Conservation (phyloP, 2,329 filamentous ascomycete species). For the Tolypocladium tropicale region DNA sequence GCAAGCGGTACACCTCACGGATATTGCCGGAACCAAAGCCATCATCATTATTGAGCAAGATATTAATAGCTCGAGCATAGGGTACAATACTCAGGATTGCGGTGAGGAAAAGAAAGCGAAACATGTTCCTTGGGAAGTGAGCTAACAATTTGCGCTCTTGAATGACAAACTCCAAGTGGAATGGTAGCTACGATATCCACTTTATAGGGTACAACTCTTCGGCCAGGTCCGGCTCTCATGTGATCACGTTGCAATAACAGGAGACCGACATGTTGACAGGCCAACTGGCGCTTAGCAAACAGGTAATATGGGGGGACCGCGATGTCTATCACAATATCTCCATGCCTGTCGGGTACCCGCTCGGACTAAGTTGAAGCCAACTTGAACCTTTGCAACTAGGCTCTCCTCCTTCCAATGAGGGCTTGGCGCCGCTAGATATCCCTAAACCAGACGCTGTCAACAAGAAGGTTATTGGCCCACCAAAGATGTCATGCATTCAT, state of each 20-base stretch:
- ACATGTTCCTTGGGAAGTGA: too few species aligned
- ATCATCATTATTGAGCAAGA: not conserved
- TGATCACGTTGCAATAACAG: not conserved
- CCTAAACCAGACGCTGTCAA: not conserved
- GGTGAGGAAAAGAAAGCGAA: too few species aligned
- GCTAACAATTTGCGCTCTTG: too few species aligned
- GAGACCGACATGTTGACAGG: not conserved
- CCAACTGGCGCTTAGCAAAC: not conserved
- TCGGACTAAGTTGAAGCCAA: not conserved
- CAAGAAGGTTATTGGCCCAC: not conserved
- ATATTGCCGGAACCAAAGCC: not conserved
- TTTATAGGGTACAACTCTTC: not conserved
- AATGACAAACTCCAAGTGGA: too few species aligned
- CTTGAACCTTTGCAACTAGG: not conserved
- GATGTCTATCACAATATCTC: not conserved
- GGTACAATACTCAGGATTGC: not conserved
- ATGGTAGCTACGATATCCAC: too few species aligned
- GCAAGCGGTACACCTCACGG: not conserved
- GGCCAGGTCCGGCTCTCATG: not conserved
- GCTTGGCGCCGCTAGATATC: not conserved
- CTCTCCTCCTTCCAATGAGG: not conserved
- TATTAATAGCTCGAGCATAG: not conserved
- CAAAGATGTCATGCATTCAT: not conserved
- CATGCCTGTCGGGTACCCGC: not conserved
- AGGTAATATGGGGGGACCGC: not conserved